Evolutionary conservation across 2,329 filamentous ascomycete genomes (phyloP).

Genomic region (Paecilomyces niveus): DNA sequence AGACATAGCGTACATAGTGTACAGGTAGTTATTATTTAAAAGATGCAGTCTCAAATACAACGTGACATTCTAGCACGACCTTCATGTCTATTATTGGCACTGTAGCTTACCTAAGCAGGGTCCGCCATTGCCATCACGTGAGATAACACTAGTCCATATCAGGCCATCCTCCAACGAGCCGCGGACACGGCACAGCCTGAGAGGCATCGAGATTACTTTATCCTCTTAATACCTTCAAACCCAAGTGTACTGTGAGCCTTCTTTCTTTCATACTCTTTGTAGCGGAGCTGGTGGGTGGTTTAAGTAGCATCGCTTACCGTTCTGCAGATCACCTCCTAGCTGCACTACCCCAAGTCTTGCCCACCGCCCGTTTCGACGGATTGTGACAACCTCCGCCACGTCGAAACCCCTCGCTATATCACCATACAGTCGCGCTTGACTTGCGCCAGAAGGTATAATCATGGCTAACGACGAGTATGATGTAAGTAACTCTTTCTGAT

Average conservation of each 20-base stretch:
- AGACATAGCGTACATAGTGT: no score
- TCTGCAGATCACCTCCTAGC: constrained; percentile 8
- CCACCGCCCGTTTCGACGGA: constrained; percentile 5
- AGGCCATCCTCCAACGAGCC: constrained; percentile 1
- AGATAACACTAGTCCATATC: constrained; percentile 11
- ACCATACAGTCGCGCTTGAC: constrained; percentile 12
- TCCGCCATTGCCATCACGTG: constrained; percentile 9
- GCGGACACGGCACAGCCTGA: constrained; percentile 12
- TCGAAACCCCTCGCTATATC: constrained; percentile 13
- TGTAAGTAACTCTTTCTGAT: constrained; percentile 54
- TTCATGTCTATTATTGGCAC: not conserved
- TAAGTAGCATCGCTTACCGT: not conserved
- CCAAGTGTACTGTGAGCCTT: constrained; percentile 2
- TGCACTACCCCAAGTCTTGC: constrained; percentile 4
- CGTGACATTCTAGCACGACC: no score
- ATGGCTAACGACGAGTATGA: constrained; percentile 99
- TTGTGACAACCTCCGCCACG: constrained; percentile 14
- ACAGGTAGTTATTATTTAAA: no score
- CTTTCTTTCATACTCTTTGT: not conserved
- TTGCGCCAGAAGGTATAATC: constrained; percentile 22
- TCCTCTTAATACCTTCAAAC: constrained; percentile 6
- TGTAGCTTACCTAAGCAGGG: not conserved
- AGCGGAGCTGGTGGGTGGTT: not conserved
- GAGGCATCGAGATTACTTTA: constrained; percentile 16
- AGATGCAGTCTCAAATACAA: no score